Conservation (phyloP, 345 rosid genomes). For the Chamaenerion angustifolium region DNA sequence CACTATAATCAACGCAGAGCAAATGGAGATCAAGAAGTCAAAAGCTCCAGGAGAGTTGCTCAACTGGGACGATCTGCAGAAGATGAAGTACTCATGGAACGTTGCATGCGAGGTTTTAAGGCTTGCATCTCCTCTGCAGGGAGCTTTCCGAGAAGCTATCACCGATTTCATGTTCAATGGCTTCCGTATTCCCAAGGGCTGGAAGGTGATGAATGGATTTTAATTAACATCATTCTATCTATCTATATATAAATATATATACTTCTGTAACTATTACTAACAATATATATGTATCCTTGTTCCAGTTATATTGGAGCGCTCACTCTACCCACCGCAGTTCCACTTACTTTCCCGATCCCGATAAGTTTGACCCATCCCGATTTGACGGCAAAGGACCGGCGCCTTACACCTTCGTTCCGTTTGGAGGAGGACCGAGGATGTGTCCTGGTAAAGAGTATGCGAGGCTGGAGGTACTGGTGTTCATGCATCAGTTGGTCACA, state of each 20-base stretch:
- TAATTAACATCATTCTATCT: too few relatives aligned
- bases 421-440: constrained; percentile 16
- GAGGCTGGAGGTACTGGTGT: constrained; percentile 7
- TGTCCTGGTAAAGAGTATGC: constrained; percentile 9
- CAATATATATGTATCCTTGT: too few relatives aligned
- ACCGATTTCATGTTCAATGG: not conserved
- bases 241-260: too few relatives aligned
- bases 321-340: constrained; percentile 3
- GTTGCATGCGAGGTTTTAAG: not conserved
- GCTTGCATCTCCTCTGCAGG: not conserved
- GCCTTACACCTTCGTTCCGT: constrained; percentile 11
- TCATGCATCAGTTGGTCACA: constrained; percentile 8
- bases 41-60: not conserved
- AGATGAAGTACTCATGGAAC: not conserved
- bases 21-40: not conserved
- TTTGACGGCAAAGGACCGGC: constrained; percentile 5
- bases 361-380: constrained; percentile 8
- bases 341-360: constrained; percentile 1
- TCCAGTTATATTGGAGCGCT: constrained; percentile 9
- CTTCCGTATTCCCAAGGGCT: not conserved
- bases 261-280: too few relatives aligned
- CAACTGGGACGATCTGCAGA: constrained; percentile 1
- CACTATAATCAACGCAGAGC: too few relatives aligned
- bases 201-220: too few relatives aligned
- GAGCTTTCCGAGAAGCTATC: not conserved